Evolutionary conservation across 495 filamentous ascomycete species (phyloP).

Genomic region (Cryomyces antarcticus): DNA sequence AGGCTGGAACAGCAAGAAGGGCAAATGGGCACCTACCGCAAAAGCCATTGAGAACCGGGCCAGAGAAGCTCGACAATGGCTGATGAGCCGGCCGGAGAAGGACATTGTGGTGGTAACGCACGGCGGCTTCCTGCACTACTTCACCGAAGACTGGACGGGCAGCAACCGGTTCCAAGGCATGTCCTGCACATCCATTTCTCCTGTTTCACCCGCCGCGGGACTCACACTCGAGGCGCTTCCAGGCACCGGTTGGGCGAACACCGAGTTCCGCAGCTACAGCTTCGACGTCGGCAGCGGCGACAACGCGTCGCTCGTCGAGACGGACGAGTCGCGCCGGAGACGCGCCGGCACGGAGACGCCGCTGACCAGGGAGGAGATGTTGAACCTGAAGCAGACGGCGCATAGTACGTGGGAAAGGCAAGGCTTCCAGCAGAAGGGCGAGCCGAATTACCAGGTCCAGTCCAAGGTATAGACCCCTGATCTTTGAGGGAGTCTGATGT

Average conservation of each 20-base stretch:
- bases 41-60: constrained; percentile 41
- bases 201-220: no score
- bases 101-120: constrained; percentile 57
- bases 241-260: constrained; percentile 74
- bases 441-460: neutral
- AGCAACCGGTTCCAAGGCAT: constrained; percentile 32
- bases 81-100: constrained; percentile 35
- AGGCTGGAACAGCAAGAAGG: constrained; percentile 52
- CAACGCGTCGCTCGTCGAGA: constrained; percentile 41
- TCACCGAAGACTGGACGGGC: constrained; percentile 69
- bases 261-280: constrained; percentile 56
- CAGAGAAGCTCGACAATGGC: constrained; percentile 40
- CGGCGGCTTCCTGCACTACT: constrained; percentile 51
- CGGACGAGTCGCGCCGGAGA: constrained; percentile 35
- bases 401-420: neutral
- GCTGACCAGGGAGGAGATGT: constrained; percentile 22
- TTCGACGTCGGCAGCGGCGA: constrained; percentile 38
- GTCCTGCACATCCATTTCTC: constrained; percentile 3
- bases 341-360: constrained; percentile 32
- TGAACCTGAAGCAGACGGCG: constrained; percentile 14
- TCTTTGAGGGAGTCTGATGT: neutral
- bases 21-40: constrained; percentile 37
- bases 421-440: neutral
- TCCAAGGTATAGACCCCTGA: neutral
- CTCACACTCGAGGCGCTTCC: neutral